phyloP scores from a whole-genome alignment of 2,329 filamentous ascomycete genomes.

The Coniochaeta sp. region DNA sequence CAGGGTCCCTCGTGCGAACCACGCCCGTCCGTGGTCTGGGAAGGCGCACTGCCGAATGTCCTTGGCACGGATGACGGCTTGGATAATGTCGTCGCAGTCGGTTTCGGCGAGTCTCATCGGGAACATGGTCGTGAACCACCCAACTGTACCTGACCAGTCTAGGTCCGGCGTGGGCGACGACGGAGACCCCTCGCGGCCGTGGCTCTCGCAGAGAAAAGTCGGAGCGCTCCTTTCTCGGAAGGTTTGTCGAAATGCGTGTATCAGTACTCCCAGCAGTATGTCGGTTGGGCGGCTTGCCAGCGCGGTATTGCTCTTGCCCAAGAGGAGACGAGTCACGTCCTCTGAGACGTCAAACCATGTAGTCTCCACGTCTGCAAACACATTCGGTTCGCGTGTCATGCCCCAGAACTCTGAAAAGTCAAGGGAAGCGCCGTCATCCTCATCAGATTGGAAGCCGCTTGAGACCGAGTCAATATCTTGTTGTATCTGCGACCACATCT shows the following conservation, averaged over 20 bases:
- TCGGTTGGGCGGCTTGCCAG: not conserved
- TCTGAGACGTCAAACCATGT: not conserved
- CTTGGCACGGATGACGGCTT: constrained; percentile 20
- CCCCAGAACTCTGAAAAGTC: not conserved
- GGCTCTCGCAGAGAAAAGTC: not conserved
- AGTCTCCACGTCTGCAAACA: not conserved
- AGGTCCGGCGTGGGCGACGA: not conserved
- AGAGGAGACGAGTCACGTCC: not conserved
- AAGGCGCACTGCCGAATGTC: constrained; percentile 12
- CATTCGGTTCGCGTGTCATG: not conserved
- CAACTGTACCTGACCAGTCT: not conserved
- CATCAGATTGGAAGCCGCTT: not conserved
- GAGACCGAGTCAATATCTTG: not conserved
- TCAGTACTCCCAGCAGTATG: not conserved
- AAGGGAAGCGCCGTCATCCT: not conserved
- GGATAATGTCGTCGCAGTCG: constrained; percentile 7
- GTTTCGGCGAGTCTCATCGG: not conserved
- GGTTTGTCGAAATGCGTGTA: not conserved
- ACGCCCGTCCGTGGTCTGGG: not conserved
- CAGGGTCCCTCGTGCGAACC: constrained; percentile 1
- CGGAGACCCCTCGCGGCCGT: not conserved
- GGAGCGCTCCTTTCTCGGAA: not conserved
- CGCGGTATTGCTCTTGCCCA: not conserved
- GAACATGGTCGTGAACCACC: not conserved
- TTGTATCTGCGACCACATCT: constrained; percentile 20